phyloP scores from a whole-genome alignment of 139 green algal species.

The Monoraphidium neglectum region DNA sequence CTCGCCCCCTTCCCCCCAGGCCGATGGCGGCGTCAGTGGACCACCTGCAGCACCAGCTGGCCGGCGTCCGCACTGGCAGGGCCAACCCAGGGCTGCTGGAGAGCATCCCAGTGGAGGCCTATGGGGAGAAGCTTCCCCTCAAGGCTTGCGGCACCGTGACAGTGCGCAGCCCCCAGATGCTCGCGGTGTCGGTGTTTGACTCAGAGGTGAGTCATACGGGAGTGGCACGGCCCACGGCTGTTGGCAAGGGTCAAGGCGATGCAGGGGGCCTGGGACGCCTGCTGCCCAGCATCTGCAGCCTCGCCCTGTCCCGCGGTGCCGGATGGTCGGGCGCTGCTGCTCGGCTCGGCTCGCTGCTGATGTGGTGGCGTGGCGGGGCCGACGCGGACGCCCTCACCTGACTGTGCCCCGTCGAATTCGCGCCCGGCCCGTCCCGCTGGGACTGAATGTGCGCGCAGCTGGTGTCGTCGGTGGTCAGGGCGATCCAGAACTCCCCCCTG shows the following conservation, averaged over 20 bases:
- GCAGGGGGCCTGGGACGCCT: too few species aligned
- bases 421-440: neutral
- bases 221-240: too few species aligned
- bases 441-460: constrained; percentile 51
- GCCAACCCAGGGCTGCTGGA: constrained; percentile 81
- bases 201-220: constrained; percentile 32
- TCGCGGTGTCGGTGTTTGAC: constrained; percentile 75
- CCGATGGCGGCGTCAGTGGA: constrained; percentile 56
- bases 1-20: constrained; percentile 23
- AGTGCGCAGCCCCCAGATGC: constrained; percentile 67
- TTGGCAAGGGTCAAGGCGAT: too few species aligned
- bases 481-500: constrained; percentile 69
- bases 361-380: neutral
- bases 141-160: constrained; percentile 63
- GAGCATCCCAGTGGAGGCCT: constrained; percentile 62
- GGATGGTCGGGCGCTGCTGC: too few species aligned
- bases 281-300: too few species aligned
- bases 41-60: constrained; percentile 62
- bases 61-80: constrained; percentile 65
- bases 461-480: constrained; percentile 50
- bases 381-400: neutral
- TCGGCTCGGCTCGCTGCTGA: neutral
- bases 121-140: constrained; percentile 63
- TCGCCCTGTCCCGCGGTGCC: too few species aligned
- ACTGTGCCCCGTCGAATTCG: neutral